Evolutionary conservation across 805 yeast species (phyloP).

Genomic region (Candida nonsorbophila): DNA sequence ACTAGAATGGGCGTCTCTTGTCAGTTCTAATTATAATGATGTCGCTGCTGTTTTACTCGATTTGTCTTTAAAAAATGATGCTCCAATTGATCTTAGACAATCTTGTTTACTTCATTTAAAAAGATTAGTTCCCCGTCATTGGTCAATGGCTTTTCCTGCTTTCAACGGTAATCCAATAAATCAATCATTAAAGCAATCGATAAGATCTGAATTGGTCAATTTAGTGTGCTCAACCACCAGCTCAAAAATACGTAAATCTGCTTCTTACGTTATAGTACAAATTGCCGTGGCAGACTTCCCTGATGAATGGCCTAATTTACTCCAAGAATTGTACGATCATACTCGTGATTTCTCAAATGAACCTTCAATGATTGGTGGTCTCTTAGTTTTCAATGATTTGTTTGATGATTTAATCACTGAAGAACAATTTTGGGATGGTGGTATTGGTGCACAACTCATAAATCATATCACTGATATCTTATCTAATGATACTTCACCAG

Average conservation of each 20-base stretch:
- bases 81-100: slow-evolving; percentile 44
- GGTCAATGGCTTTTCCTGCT: slow-evolving; percentile 82
- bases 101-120: slow-evolving; percentile 63
- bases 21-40: slow-evolving; percentile 46
- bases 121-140: slow-evolving; percentile 60
- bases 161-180: slow-evolving; percentile 62
- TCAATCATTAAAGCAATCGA: slow-evolving; percentile 43
- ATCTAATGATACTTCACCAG: slow-evolving; percentile 34
- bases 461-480: slow-evolving; percentile 38
- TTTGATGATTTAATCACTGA: slow-evolving; percentile 84
- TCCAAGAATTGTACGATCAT: slow-evolving; percentile 41
- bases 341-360: slow-evolving; percentile 25
- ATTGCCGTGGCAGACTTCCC: slow-evolving; percentile 90
- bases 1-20: slow-evolving; percentile 34
- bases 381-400: slow-evolving; percentile 64
- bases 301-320: slow-evolving; percentile 87
- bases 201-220: slow-evolving; percentile 48
- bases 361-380: slow-evolving; percentile 45
- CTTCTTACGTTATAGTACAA: slow-evolving; percentile 73
- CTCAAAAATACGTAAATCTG: slow-evolving; percentile 59
- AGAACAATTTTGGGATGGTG: slow-evolving; percentile 77
- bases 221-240: slow-evolving; percentile 40
- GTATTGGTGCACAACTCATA: slow-evolving; percentile 54
- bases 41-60: slow-evolving; percentile 38
- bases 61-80: slow-evolving; percentile 31